These are phyloP conservation scores for Colletotrichum tropicale DNA, from an alignment of 2,329 filamentous ascomycete species.

Conservation along the genomic window DNA sequence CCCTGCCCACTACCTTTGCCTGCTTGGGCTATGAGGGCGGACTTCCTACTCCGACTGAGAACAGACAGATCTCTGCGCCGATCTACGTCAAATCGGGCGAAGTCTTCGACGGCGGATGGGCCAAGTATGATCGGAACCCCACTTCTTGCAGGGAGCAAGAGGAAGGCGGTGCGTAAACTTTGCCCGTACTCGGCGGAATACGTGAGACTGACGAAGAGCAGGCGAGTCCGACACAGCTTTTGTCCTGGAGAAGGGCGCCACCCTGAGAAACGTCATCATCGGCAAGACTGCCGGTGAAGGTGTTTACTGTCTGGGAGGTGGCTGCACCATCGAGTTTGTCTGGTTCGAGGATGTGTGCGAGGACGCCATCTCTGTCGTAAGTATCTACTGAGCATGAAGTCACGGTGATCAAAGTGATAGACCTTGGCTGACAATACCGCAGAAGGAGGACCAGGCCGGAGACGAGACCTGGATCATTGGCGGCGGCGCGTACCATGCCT, in stretches of 20 bases:
- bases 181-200: too few species aligned
- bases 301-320: constrained; percentile 29
- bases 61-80: constrained; percentile 30
- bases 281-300: constrained; percentile 34
- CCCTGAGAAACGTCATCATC: constrained; percentile 51
- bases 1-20: constrained; percentile 20
- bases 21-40: constrained; percentile 32
- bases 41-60: constrained; percentile 31
- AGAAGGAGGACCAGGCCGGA: constrained; percentile 25
- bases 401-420: too few species aligned
- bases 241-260: constrained; percentile 44
- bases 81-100: constrained; percentile 31
- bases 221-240: constrained; percentile 48
- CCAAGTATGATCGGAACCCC: constrained; percentile 36
- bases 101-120: constrained; percentile 33
- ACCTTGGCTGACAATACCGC: neutral
- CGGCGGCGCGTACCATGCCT: constrained; percentile 40
- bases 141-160: constrained; percentile 42
- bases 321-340: constrained; percentile 28
- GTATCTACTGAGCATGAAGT: too few species aligned
- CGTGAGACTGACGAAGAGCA: neutral
- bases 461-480: constrained; percentile 36
- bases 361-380: constrained; percentile 27
- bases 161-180: constrained; percentile 32
- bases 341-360: constrained; percentile 31